Percentiles rank a stretch among this genome's conserved stretches.
These are phyloP conservation scores for Aspergillus taichungensis DNA, from an alignment of 495 filamentous ascomycete species.

Conservation along the genomic window DNA sequence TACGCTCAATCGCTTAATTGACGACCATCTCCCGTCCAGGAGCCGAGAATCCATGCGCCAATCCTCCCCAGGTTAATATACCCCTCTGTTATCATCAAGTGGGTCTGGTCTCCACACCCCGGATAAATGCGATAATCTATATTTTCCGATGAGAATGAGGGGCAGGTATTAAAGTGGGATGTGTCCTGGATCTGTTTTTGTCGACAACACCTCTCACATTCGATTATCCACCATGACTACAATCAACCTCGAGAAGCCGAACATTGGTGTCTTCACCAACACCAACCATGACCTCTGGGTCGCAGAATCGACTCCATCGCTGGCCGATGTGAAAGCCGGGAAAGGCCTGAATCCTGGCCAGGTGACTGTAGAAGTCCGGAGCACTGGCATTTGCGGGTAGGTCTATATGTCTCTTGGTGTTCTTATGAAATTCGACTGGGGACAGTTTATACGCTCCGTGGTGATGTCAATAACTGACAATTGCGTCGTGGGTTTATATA, in stretches of 20 bases:
- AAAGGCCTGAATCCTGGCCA: slow-evolving; percentile 67
- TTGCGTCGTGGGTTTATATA: slow-evolving; percentile 19
- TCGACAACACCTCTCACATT: too few species aligned
- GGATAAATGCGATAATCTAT: too few species aligned
- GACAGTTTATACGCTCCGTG: not conserved
- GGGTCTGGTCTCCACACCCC: not conserved
- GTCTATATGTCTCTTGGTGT: slow-evolving; percentile 7
- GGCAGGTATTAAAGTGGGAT: too few species aligned
- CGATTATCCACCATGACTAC: slow-evolving; percentile 21
- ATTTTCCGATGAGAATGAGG: too few species aligned
- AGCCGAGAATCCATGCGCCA: too few species aligned
- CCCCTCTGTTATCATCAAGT: not conserved
- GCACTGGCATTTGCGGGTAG: slow-evolving; percentile 90
- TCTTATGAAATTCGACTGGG: not conserved
- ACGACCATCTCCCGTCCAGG: too few species aligned
- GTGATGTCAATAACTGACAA: slow-evolving; percentile 1
- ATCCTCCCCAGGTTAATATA: too few species aligned
- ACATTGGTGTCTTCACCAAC: slow-evolving; percentile 94
- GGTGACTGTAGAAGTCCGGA: slow-evolving; percentile 75
- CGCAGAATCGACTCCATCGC: slow-evolving; percentile 61
- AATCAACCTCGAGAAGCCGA: slow-evolving; percentile 54
- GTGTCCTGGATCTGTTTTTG: too few species aligned
- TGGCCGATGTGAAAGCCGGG: slow-evolving; percentile 65
- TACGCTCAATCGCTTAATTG: too few species aligned
- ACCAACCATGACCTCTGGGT: slow-evolving; percentile 88